Evolutionary conservation across 2,329 filamentous ascomycete genomes (phyloP), one percentile per base, ranked within the genome.

Genomic region (Pestalotiopsis sp.): DNA sequence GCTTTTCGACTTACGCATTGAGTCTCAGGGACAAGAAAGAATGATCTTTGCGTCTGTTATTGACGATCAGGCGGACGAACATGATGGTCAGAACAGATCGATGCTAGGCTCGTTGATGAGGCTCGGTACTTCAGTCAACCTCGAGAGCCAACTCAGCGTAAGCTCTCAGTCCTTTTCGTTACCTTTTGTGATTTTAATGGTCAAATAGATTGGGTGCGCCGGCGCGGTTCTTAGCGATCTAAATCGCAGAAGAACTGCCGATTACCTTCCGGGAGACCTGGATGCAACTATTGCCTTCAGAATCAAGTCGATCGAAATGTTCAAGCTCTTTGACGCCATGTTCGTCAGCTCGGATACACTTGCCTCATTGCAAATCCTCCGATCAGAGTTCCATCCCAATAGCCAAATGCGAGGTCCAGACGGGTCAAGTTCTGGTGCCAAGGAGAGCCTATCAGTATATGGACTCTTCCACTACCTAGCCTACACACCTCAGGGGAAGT

Each of bases 141-240:
- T 96, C 66, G 91, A 95, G 2, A 95, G 92, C 73, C 82, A 80
- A 5, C 77, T 92, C 13, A 93, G 94, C 2, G 91, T 92, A 76
- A 72, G 81, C 75, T 4, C 4, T 9, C 66, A 65, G 10, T 40
- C 44, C 7, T 38, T 39, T 30, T n/a, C 3, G 14, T 13, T 44
- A 24, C 48, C 22, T 17, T 6, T 22, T 10, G 35, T 75, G 66
- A 77, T 60, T 4, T 26, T 58, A 58, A 58, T 4, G 22, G 20
- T 26, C 3, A 60, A 35, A 35, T 55, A 90, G 82, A 83, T 97
- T 61, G 92, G 93, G 3, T 98, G 96, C 79, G 92, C 91, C 30
- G 94, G 94, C n/a, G 94, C 94, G 30, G 81, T 98, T 2, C 80
- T 98, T n/a, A 86, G 87, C 4, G 93, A 97, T 71, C 79, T 98